Conservation (phyloP, 2,329 filamentous ascomycete genomes). For the Ophiosphaerella narmari region DNA sequence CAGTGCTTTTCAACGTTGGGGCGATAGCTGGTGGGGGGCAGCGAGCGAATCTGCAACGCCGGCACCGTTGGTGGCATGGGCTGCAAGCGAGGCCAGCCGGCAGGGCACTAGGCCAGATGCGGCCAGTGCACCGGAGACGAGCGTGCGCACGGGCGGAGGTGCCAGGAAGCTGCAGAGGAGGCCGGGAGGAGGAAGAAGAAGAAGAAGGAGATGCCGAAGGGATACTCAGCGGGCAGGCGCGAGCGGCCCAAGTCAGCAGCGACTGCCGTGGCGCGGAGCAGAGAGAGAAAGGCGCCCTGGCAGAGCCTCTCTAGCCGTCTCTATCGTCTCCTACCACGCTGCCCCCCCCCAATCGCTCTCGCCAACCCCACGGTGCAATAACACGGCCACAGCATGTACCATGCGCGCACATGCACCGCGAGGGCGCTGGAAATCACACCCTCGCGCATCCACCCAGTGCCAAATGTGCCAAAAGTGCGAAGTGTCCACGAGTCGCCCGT, state of each 20-base stretch:
- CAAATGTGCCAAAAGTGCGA: conserved; percentile 10
- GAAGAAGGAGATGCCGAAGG: no score
- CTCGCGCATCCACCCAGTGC: conserved; percentile 9
- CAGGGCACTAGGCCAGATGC: conserved; percentile 15
- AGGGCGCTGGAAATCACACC: neutral
- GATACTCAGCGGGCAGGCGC: neutral
- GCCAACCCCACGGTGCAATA: neutral
- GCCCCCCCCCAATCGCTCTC: no score
- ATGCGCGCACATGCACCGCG: conserved; percentile 1
- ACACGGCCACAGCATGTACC: conserved; percentile 5
- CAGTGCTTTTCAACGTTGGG: neutral
- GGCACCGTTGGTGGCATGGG: conserved; percentile 15
- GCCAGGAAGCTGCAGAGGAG: no score
- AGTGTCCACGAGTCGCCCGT: conserved; percentile 26
- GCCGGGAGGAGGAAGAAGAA: no score
- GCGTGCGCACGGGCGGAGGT: neutral
- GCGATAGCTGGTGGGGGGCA: conserved; percentile 9
- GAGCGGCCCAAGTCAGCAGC: no score
- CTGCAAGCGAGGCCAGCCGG: conserved; percentile 14
- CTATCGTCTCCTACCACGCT: no score
- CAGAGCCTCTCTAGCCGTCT: no score
- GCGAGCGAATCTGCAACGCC: conserved; percentile 19
- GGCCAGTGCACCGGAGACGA: conserved; percentile 9
- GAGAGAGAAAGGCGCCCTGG: no score
- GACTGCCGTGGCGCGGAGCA: no score